Conservation (phyloP, 139 green algal genomes). For the Tetradesmus obliquus region DNA sequence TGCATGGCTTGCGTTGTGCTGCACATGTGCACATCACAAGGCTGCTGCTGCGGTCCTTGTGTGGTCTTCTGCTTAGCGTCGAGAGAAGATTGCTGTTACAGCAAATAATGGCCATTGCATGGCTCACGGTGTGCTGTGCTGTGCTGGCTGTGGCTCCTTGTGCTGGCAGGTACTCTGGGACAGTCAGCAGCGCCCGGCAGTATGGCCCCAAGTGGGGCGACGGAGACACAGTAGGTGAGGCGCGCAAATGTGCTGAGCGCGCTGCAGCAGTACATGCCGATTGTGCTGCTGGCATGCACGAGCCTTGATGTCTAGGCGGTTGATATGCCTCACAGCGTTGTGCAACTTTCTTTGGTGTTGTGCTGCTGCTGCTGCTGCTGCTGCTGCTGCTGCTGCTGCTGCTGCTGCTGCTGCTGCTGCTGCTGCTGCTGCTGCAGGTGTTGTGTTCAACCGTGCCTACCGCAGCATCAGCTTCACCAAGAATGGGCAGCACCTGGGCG, state of each 20-base stretch:
- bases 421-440: slow-evolving; percentile 1
- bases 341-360: too few species aligned
- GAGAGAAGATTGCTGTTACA: too few species aligned
- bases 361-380: too few species aligned
- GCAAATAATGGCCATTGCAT: neutral
- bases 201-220: slow-evolving; percentile 2
- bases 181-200: slow-evolving; percentile 12
- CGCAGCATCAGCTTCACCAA: slow-evolving; percentile 14
- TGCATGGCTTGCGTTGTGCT: too few species aligned
- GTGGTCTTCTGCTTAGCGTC: too few species aligned
- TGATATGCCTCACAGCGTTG: too few species aligned
- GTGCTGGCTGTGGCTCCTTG: neutral
- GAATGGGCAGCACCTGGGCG: slow-evolving; percentile 7
- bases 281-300: too few species aligned
- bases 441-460: slow-evolving; percentile 19
- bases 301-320: too few species aligned
- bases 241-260: neutral
- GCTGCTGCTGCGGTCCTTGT: too few species aligned
- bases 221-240: slow-evolving; percentile 1
- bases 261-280: neutral
- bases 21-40: too few species aligned
- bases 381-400: too few species aligned
- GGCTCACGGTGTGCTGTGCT: neutral
- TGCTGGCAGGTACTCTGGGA: slow-evolving; percentile 7
- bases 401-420: neutral